Base-by-base conservation (phyloP, 2,329 filamentous ascomycete species). In the Ophiostoma perfectum region DNA sequence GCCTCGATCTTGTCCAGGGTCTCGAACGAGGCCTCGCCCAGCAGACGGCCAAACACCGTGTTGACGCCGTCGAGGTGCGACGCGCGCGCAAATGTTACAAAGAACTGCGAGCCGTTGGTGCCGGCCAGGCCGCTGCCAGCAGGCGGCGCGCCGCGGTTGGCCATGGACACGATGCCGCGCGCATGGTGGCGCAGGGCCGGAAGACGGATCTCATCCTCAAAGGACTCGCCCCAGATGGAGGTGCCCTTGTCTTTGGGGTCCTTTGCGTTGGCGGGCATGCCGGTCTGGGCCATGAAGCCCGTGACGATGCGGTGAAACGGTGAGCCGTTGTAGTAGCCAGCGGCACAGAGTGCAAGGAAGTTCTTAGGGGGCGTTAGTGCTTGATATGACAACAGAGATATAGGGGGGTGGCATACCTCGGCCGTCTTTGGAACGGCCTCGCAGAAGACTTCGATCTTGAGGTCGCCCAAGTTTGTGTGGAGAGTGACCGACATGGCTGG, bases 361-460 rank as follows among this genome's bases (percentile, higher is more conserved):
- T 96, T 96, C 88, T 92, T 76, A 16, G 36, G 1, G 62, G 55
- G 52, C 14, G 14, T 55, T 4, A 4, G 3, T 44, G 42, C 5
- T 9, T 44, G 42, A 8, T n/a, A 49, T 47, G 45, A n/a, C 16
- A 11, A 45, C 9, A 4, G 1, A 9, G 27, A 2, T 27, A 4
- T 12, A 44, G 42, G 2, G 42, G 6, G 58, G 62, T 5, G 41
- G n/a, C 80, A 68, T 80, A 90, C 90, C 81, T 97, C 91, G 71
- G 93, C 90, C 0, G 95, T 97, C 78, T 94, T 93, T 71, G 95
- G 95, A 44, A 96, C 92, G 74, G 91, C 89, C 78, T 97, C 92
- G 81, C 94, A 98, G 81, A 97, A 98, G 73, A 99, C 83, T 79
- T 98, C 95, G 74, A 98, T 86, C 81, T 98, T 99, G 77, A 99